Conservation (phyloP, 106 monocot species). For the Amphibolis antarctica region DNA sequence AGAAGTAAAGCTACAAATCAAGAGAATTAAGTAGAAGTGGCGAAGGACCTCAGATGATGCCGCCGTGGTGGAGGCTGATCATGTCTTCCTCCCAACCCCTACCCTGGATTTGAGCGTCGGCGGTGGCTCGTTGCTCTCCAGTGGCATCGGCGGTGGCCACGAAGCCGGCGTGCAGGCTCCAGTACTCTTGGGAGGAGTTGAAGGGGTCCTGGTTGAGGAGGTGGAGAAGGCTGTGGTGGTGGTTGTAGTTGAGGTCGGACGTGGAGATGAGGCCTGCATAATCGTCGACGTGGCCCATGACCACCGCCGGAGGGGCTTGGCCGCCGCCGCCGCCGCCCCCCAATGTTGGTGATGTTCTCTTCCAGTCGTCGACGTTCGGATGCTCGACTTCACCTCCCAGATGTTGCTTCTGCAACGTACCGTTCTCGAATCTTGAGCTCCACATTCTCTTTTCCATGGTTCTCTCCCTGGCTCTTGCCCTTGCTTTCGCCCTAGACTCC, state of each 20-base stretch:
- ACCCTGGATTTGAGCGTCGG: not conserved
- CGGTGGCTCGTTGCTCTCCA: not conserved
- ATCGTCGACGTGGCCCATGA: not conserved
- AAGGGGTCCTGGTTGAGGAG: not conserved
- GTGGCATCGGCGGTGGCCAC: not conserved
- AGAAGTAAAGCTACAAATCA: too few species aligned
- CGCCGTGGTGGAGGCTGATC: too few species aligned
- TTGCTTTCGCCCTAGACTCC: slow-evolving; percentile 12
- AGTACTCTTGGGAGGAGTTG: slow-evolving; percentile 3
- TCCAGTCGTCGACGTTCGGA: not conserved
- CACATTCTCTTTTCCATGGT: slow-evolving; percentile 11
- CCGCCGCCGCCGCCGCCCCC: not conserved
- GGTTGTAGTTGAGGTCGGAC: slow-evolving; percentile 1
- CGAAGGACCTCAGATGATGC: too few species aligned
- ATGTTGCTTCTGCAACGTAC: not conserved
- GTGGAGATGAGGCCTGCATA: not conserved
- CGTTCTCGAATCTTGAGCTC: not conserved
- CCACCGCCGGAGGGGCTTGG: slow-evolving; percentile 1
- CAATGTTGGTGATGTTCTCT: not conserved
- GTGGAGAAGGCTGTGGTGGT: not conserved
- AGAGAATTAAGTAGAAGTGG: too few species aligned
- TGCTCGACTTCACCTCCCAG: not conserved
- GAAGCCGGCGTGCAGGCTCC: slow-evolving; percentile 8
- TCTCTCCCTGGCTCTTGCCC: slow-evolving; percentile 15
- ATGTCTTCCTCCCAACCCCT: not conserved